These are phyloP conservation scores for Tuber aestivum DNA, from an alignment of 495 filamentous ascomycete genomes.

Conservation along the genomic window DNA sequence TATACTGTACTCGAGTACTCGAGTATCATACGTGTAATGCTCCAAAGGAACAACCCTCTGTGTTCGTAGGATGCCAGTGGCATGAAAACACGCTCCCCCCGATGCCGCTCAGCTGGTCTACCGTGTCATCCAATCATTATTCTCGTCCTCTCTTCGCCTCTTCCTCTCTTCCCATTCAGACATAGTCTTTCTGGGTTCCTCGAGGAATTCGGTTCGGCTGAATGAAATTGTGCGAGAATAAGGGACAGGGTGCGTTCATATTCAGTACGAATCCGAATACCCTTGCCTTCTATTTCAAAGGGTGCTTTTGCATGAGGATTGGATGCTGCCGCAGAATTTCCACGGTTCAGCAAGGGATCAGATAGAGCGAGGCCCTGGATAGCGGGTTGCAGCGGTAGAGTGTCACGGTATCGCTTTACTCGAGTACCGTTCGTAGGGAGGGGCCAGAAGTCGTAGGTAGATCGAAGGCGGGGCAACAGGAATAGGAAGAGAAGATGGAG, in stretches of 20 bases:
- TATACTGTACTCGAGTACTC: too few species aligned
- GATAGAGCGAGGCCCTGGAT: neutral
- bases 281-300: neutral
- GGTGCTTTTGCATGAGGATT: neutral
- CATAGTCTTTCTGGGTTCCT: neutral
- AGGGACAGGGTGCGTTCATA: neutral
- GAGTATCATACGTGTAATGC: neutral
- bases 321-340: neutral
- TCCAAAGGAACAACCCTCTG: neutral
- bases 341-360: neutral
- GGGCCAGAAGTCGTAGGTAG: neutral
- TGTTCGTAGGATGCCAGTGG: neutral
- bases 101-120: neutral
- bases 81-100: neutral
- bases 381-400: neutral
- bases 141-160: neutral
- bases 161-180: neutral
- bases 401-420: neutral
- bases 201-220: neutral
- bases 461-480: neutral
- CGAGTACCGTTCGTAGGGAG: neutral
- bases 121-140: neutral
- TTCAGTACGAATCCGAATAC: neutral
- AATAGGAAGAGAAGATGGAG: neutral
- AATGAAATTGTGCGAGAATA: neutral